Evolutionary conservation across 768 basidiomycete species (phyloP), one percentile per base, ranked within the genome.

Genomic region (Trametes gibbosa): DNA sequence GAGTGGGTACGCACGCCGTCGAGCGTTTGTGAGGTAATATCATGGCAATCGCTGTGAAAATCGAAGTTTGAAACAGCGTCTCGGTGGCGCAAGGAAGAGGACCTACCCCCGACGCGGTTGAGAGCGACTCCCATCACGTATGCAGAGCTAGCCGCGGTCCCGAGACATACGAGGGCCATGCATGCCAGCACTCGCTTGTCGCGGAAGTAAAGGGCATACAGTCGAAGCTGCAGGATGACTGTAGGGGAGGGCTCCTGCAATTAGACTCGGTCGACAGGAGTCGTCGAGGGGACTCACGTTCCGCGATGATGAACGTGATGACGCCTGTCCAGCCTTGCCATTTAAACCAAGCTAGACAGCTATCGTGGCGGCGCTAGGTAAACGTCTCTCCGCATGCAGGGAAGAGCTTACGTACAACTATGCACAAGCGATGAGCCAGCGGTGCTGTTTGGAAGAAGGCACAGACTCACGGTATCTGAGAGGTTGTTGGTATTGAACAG

Each of bases 281-380:
- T 8, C 16, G 3, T 8, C 19, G 21, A 43, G 14, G 47, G 24
- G 16, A 65, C 77, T 27, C 45, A 84, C 84, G 70, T 76, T 86
- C 81, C 23, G 83, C 80, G 39, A 84, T 72, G 68, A 83, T 76
- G 68, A 78, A 81, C 37, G 78, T 74, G 39, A 82, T 68, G 27
- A 85, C 64, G 10, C 84, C 84, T 1, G 83, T 83, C 76, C 80
- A 82, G 21, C 83, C 83, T 76, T 85, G 83, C 83, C 84, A 85
- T 62, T 70, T 73, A 63, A 81, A 82, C 71, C 80, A 84, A 16
- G 54, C 63, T 12, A 70, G 63, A 65, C 82, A 39, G 56, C 63
- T 42, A 42, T 12, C 4, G 25, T 14, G 29, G 34, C 21, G 4
- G 17, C 25, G 39, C n/a, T 9, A 24, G 23, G 21, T 29, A 9